A percentile compares a stretch with the other conserved stretches of the same genome.
Conservation (phyloP, 164 flowering plant species). For the Macadamia tetraphylla region DNA sequence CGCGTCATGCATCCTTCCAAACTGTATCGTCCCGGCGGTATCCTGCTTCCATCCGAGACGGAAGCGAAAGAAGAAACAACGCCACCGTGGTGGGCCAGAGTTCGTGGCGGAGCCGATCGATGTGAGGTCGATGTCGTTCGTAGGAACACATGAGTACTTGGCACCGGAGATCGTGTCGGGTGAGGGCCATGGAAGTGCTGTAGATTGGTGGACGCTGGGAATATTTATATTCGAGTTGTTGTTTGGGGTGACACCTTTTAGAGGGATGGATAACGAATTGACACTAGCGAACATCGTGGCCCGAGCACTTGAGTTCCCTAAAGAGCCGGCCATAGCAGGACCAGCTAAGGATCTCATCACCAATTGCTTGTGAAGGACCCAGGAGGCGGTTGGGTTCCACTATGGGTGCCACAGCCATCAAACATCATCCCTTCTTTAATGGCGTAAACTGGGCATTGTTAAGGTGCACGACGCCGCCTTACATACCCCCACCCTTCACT, state of each 20-base stretch:
- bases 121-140: slow-evolving; percentile 83
- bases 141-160: slow-evolving; percentile 87
- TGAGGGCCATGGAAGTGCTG: slow-evolving; percentile 87
- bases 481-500: slow-evolving; percentile 41
- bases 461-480: slow-evolving; percentile 69
- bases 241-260: slow-evolving; percentile 76
- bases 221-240: slow-evolving; percentile 68
- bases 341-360: slow-evolving; percentile 55
- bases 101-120: slow-evolving; percentile 72
- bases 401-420: slow-evolving; percentile 72
- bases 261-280: slow-evolving; percentile 59
- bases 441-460: slow-evolving; percentile 92
- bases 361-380: slow-evolving; percentile 69
- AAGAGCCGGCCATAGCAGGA: slow-evolving; percentile 43
- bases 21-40: slow-evolving; percentile 72
- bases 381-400: slow-evolving; percentile 58
- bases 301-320: slow-evolving; percentile 77
- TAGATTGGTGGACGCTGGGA: slow-evolving; percentile 96
- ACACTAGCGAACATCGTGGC: slow-evolving; percentile 86
- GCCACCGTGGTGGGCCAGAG: slow-evolving; percentile 31
- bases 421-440: slow-evolving; percentile 67
- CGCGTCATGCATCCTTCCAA: slow-evolving; percentile 70
- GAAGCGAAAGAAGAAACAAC: slow-evolving; percentile 45
- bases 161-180: slow-evolving; percentile 89
- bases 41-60: slow-evolving; percentile 66